phyloP scores from a whole-genome alignment of 805 yeast genomes.

The Zygosaccharomyces gambellarensis region DNA sequence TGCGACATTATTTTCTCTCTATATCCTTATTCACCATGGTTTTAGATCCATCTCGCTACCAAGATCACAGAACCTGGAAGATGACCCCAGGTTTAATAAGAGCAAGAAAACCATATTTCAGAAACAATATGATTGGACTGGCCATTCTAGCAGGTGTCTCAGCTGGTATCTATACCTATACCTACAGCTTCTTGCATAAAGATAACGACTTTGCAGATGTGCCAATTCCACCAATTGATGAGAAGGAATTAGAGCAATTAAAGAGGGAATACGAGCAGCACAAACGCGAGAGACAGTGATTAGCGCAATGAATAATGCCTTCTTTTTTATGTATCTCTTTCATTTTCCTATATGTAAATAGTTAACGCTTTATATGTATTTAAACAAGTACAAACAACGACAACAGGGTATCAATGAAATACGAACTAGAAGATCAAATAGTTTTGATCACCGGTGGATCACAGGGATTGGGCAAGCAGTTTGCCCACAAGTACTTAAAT shows the following conservation, averaged over 20 bases:
- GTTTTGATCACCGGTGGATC: slow-evolving; percentile 90
- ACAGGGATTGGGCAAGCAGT: slow-evolving; percentile 83
- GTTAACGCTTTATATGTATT: slow-evolving; percentile 1
- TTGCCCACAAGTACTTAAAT: slow-evolving; percentile 54
- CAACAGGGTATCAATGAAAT: slow-evolving; percentile 14
- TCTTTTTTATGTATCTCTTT: background rate
- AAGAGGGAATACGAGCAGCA: slow-evolving; percentile 62
- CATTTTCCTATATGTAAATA: slow-evolving; percentile 1
- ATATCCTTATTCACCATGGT: slow-evolving; percentile 13
- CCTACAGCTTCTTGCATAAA: slow-evolving; percentile 58
- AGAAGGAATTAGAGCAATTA: slow-evolving; percentile 66
- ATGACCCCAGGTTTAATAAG: slow-evolving; percentile 93
- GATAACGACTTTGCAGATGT: slow-evolving; percentile 83
- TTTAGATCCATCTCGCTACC: slow-evolving; percentile 42
- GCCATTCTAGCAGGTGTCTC: slow-evolving; percentile 58
- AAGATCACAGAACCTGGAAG: slow-evolving; percentile 65
- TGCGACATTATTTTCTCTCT: background rate
- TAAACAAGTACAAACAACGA: background rate
- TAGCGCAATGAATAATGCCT: too few species aligned
- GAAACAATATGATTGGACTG: slow-evolving; percentile 65
- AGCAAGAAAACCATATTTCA: slow-evolving; percentile 83
- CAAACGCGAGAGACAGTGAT: slow-evolving; percentile 17
- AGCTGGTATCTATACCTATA: slow-evolving; percentile 57
- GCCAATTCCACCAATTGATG: slow-evolving; percentile 89
- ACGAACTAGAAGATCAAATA: slow-evolving; percentile 41